These are phyloP conservation scores for Candida ortonii DNA, from an alignment of 805 yeast genomes.

Conservation along the genomic window DNA sequence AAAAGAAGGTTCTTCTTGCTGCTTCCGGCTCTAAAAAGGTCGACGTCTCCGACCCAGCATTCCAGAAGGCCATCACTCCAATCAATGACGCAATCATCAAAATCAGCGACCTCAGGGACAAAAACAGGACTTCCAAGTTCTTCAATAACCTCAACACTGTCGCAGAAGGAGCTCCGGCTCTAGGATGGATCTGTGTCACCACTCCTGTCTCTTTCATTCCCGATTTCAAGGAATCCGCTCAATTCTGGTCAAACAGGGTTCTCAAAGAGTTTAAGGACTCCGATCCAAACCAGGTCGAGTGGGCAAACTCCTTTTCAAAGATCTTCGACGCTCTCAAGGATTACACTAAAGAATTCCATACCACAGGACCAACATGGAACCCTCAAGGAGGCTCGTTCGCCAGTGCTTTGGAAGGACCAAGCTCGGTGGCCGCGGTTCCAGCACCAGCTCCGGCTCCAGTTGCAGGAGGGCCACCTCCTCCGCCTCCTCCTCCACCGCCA, in stretches of 20 bases:
- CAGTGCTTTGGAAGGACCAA: constrained; percentile 38
- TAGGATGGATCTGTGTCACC: constrained; percentile 83
- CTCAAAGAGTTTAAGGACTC: constrained; percentile 78
- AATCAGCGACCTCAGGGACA: constrained; percentile 67
- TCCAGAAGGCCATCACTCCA: constrained; percentile 61
- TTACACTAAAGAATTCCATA: constrained; percentile 73
- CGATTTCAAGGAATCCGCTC: constrained; percentile 87
- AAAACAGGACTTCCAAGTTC: constrained; percentile 62
- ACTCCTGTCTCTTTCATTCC: constrained; percentile 75
- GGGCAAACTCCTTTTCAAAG: constrained; percentile 69
- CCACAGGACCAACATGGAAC: constrained; percentile 85
- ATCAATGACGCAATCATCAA: constrained; percentile 57
- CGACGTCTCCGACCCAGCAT: constrained; percentile 49
- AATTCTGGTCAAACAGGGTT: constrained; percentile 90
- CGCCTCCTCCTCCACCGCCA: constrained; percentile 89
- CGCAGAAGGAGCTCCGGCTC: constrained; percentile 83
- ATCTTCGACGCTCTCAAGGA: constrained; percentile 67
- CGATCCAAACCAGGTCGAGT: constrained; percentile 66
- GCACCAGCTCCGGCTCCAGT: constrained; percentile 33
- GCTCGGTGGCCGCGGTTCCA: constrained; percentile 20
- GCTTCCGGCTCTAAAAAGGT: constrained; percentile 67
- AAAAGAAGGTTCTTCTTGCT: constrained; percentile 56
- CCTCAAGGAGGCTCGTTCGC: constrained; percentile 56
- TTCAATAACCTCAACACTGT: constrained; percentile 76
- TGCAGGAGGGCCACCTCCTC: constrained; percentile 68